phyloP scores from a whole-genome alignment of 1,139 yeast species.

The Diutina neorugosa region DNA sequence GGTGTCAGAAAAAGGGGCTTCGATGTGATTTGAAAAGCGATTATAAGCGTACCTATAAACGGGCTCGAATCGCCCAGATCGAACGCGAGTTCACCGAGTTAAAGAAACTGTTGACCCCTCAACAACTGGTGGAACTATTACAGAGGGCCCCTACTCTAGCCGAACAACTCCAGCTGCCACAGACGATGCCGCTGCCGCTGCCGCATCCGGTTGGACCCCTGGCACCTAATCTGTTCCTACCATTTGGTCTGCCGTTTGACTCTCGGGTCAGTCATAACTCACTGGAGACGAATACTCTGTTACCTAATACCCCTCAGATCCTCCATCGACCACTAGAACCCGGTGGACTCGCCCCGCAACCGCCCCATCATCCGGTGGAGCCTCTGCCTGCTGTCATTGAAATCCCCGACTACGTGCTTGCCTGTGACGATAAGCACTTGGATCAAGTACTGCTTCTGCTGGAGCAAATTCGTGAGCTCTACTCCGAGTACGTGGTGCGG shows the following conservation, averaged over 20 bases:
- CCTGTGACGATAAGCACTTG: constrained; percentile 53
- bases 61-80: constrained; percentile 75
- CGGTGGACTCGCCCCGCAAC: not conserved
- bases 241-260: not conserved
- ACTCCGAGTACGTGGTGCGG: constrained; percentile 52
- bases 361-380: not conserved
- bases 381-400: constrained; percentile 13
- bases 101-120: constrained; percentile 41
- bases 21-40: constrained; percentile 66
- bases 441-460: constrained; percentile 54
- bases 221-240: not conserved
- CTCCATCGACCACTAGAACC: not conserved
- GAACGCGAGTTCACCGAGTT: constrained; percentile 69
- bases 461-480: constrained; percentile 52
- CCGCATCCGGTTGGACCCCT: not conserved
- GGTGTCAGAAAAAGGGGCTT: constrained; percentile 62
- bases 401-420: constrained; percentile 24
- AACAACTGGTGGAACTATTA: constrained; percentile 20
- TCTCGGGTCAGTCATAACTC: not conserved
- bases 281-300: not conserved
- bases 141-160: not conserved
- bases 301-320: constrained; percentile 2
- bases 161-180: not conserved
- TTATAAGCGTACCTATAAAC: constrained; percentile 78
- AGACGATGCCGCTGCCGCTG: not conserved